Percentiles rank a stretch among this genome's conserved stretches.
Evolutionary conservation across 768 basidiomycete genomes (phyloP).

Genomic region (Melanogaster broomeanus): DNA sequence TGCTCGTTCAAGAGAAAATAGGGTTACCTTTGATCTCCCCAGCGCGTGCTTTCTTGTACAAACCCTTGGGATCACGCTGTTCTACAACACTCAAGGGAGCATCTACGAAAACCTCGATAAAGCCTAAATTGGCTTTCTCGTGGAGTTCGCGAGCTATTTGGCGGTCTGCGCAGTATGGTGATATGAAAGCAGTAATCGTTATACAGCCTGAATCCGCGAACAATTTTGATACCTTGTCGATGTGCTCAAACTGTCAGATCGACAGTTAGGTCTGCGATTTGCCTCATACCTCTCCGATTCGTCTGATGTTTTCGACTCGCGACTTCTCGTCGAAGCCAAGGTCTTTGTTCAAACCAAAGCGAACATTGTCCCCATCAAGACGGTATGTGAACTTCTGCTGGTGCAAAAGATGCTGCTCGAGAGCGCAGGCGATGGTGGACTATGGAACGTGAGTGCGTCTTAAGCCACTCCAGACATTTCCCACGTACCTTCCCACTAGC

Average conservation of each 20-base stretch:
- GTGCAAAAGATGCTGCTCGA: conserved; percentile 94
- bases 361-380: conserved; percentile 94
- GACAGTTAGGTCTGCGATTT: background rate
- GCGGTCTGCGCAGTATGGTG: conserved; percentile 92
- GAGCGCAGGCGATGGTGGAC: conserved; percentile 96
- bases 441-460: conserved; percentile 30
- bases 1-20: background rate
- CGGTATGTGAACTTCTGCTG: conserved; percentile 85
- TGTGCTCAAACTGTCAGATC: conserved; percentile 9
- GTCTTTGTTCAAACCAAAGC: conserved; percentile 96
- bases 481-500: conserved; percentile 85
- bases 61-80: conserved; percentile 92
- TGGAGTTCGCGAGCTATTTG: conserved; percentile 82
- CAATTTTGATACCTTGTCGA: conserved; percentile 83
- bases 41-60: conserved; percentile 94
- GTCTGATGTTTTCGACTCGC: conserved; percentile 92
- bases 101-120: conserved; percentile 95
- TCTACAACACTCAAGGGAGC: conserved; percentile 89
- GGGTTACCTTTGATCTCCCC: conserved; percentile 91
- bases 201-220: conserved; percentile 89
- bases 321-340: conserved; percentile 92
- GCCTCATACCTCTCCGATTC: conserved; percentile 84
- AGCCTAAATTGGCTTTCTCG: conserved; percentile 67
- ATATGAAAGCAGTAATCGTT: conserved; percentile 95
- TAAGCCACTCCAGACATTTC: background rate